Evolutionary conservation across 164 flowering plant species (phyloP), one percentile per base, ranked within the genome.

Genomic region (Nymphaea colorata): DNA sequence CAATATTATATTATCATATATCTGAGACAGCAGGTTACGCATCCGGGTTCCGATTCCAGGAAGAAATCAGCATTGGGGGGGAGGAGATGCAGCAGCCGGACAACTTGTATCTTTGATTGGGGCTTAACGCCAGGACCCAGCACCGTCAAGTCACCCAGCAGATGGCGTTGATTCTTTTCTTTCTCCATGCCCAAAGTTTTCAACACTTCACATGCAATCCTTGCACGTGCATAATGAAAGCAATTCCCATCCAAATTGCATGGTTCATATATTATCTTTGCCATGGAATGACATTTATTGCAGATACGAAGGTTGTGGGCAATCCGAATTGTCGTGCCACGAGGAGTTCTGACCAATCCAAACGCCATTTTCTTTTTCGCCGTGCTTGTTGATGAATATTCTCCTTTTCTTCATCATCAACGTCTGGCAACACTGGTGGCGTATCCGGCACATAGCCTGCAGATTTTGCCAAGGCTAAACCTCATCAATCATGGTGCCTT

Each of bases 401-500:
- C 62, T 64, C 71, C 59, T 25, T 61, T 62, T 15, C 63, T 43
- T 44, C 64, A 14, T 63, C 66, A 15, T 64, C 73, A 6, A 63
- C 62, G 44, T 57, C 64, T 42, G 42, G 41, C 53, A 67, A 45
- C 36, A 59, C 66, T 36, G 67, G 72, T 18, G 68, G 66, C 41
- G 59, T 42, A 43, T 76, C 75, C 36, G 71, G 70, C 62, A 53
- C 43, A 45, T 67, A 45, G 44, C 74, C 76, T 59, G 72, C 77
- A 65, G 16, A 60, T 64, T 71, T 79, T 43, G 79, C 68, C 61
- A 69, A 74, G 62, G 59, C 65, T 4, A 74, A 25, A 84, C 62
- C 53, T 70, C 51, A 2, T 67, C 68, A 44, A 82, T 75, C 73
- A 74, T 78, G 45, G 73, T 71, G 43, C 82, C 85, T 15, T 78